Evolutionary conservation across 345 rosid genomes (phyloP), one percentile per base, ranked within the genome.

Genomic region (rapeseed (Brassica napus)): DNA sequence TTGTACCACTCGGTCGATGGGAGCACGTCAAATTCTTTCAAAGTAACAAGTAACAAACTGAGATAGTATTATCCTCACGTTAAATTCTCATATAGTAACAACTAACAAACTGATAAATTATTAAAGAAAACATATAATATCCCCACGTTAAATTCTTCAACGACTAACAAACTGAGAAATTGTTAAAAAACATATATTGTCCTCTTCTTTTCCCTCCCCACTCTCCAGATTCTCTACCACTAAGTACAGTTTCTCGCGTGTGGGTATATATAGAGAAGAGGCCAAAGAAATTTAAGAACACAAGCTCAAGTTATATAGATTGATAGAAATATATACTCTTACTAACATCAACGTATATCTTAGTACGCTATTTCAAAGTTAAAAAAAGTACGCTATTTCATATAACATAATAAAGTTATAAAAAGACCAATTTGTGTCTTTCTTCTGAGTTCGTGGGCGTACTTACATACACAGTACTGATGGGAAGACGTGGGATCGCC

Each of bases 401-500:
- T 63, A 58, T 47, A 39, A 59, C 63, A 68, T 31, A 61, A 2
- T 23, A 64, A 16, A 70, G 4, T 35, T 15, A 8, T 5, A 11
- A 59, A 21, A 24, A 75, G 15, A 39, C 14, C 21, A 49, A 34
- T 52, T 12, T 57, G 10, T 52, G 58, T 54, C 24, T 54, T 54
- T 16, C 14, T 12, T n/a, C 44, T 37, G 66, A 65, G 54, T 35
- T 35, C 15, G 71, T 42, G 21, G 31, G 66, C 16, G 59, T 60
- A 65, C 23, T 15, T 52, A 52, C 16, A 47, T 15, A 52, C 28
- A 69, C 31, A 57, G 65, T 65, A 52, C 57, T 58, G 77, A 75
- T 81, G 83, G 80, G 80, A 80, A 75, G 69, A 70, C 70, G 8
- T 57, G 73, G 72, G 73, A 81, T 81, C 66, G 80, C 64, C 44